Conservation (phyloP, 192 early-diverging fungal species). For the Rhizoclosmatium sp. region DNA sequence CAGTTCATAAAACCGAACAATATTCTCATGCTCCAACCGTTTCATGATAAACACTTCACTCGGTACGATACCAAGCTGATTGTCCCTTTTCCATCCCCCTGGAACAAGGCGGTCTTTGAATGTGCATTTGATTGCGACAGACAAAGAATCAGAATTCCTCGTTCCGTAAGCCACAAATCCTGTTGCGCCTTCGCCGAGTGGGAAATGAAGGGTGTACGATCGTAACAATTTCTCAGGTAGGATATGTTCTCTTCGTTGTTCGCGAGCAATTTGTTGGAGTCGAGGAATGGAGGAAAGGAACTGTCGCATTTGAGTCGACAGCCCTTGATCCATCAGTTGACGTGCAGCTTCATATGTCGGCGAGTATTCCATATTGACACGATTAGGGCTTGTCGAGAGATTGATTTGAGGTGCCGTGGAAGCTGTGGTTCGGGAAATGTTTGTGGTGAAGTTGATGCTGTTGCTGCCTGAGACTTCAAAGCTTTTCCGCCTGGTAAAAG, state of each 20-base stretch:
- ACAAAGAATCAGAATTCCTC: conserved; percentile 43
- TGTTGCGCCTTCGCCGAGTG: conserved; percentile 32
- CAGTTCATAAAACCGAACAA: conserved; percentile 66
- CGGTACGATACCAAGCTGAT: conserved; percentile 70
- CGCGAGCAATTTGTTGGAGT: neutral
- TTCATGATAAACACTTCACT: conserved; percentile 80
- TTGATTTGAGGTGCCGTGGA: too few species aligned
- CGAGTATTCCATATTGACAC: neutral
- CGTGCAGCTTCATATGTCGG: neutral
- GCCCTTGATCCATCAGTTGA: neutral
- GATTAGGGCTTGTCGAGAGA: too few species aligned
- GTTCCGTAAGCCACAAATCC: conserved; percentile 29
- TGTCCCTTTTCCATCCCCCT: conserved; percentile 74
- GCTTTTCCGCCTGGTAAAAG: neutral
- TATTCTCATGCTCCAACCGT: conserved; percentile 48
- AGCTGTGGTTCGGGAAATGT: too few species aligned
- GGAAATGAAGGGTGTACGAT: neutral
- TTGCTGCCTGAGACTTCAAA: too few species aligned
- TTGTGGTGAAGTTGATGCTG: too few species aligned
- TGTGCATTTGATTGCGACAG: conserved; percentile 69
- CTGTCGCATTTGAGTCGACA: neutral
- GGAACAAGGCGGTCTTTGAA: conserved; percentile 72
- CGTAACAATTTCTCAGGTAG: conserved; percentile 6
- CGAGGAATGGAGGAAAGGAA: conserved; percentile 21
- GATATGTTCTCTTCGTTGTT: neutral